Conservation (phyloP, 177 flowering plant genomes). For the Vitis hybrid region DNA sequence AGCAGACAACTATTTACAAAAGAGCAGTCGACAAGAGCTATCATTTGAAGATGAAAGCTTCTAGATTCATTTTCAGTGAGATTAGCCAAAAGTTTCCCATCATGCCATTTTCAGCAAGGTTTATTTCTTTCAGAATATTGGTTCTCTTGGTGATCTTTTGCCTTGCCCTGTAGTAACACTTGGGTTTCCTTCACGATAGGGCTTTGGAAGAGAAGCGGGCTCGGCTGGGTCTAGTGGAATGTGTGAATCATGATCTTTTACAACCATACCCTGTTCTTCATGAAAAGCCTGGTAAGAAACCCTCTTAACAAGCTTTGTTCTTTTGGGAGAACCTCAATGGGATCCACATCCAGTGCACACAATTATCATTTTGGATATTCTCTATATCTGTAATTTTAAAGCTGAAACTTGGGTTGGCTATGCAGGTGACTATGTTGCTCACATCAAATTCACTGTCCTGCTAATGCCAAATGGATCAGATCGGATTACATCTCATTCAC, state of each 20-base stretch:
- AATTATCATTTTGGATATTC: neutral
- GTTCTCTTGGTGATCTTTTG: neutral
- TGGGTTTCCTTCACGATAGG: slow-evolving; percentile 27
- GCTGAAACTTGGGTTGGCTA: neutral
- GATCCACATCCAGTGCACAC: neutral
- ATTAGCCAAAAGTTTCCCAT: slow-evolving; percentile 84
- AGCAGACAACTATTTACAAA: slow-evolving; percentile 86
- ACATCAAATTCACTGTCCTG: slow-evolving; percentile 89
- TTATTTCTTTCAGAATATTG: neutral
- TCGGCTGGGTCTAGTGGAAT: slow-evolving; percentile 79
- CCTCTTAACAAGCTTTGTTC: too few relatives aligned
- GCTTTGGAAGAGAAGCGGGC: slow-evolving; percentile 91
- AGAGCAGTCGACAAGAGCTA: slow-evolving; percentile 90
- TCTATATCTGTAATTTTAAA: neutral
- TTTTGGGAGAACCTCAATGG: too few relatives aligned
- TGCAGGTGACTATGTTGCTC: slow-evolving; percentile 86
- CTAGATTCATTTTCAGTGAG: slow-evolving; percentile 90
- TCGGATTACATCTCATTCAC: slow-evolving; percentile 72
- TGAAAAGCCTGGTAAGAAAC: slow-evolving; percentile 78
- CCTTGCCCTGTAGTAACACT: neutral
- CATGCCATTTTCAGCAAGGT: slow-evolving; percentile 89
- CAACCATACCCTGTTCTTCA: slow-evolving; percentile 97
- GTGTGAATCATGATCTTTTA: slow-evolving; percentile 91
- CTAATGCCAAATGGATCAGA: slow-evolving; percentile 97
- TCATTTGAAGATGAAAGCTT: slow-evolving; percentile 92